A percentile compares a stretch with the other conserved stretches of the same genome.
Evolutionary conservation across 169 alveolate genomes (phyloP).

Genomic region (Plasmodium cynomolgi): DNA sequence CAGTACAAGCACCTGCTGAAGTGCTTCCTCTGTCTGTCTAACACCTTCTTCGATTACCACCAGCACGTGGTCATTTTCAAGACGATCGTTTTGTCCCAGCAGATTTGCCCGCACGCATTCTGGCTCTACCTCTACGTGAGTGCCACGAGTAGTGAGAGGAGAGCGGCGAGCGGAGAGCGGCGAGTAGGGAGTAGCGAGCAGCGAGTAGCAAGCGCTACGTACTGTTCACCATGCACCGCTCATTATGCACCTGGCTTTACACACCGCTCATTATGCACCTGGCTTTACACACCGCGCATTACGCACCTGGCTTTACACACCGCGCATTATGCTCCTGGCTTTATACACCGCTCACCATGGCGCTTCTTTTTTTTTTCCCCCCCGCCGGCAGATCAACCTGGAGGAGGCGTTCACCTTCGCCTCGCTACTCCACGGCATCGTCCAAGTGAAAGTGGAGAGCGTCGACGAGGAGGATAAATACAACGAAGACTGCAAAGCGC

Average conservation of each 20-base stretch:
- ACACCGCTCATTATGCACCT: background rate
- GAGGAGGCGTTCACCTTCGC: constrained; percentile 52
- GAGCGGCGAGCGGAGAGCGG: background rate
- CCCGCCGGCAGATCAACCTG: constrained; percentile 3
- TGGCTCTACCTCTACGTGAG: constrained; percentile 50
- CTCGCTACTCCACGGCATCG: constrained; percentile 49
- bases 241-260: background rate
- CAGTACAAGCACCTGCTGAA: constrained; percentile 32
- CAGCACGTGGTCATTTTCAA: constrained; percentile 26
- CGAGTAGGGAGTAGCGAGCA: background rate
- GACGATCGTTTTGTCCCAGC: constrained; percentile 12
- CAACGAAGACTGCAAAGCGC: constrained; percentile 23
- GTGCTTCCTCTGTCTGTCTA: constrained; percentile 20
- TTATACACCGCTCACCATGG: background rate
- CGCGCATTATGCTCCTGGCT: too few relatives aligned
- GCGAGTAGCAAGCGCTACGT: background rate
- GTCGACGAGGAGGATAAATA: constrained; percentile 66
- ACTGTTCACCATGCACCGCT: too few relatives aligned
- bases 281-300: too few relatives aligned
- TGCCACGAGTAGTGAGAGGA: too few relatives aligned
- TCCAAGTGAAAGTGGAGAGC: constrained; percentile 28
- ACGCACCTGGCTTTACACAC: too few relatives aligned
- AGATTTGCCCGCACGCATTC: background rate
- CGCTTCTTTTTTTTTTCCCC: background rate
- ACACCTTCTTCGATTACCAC: constrained; percentile 41